These are phyloP conservation scores for Yamadazyma atmosphaerica DNA, from an alignment of 1,139 yeast species.

Conservation along the genomic window DNA sequence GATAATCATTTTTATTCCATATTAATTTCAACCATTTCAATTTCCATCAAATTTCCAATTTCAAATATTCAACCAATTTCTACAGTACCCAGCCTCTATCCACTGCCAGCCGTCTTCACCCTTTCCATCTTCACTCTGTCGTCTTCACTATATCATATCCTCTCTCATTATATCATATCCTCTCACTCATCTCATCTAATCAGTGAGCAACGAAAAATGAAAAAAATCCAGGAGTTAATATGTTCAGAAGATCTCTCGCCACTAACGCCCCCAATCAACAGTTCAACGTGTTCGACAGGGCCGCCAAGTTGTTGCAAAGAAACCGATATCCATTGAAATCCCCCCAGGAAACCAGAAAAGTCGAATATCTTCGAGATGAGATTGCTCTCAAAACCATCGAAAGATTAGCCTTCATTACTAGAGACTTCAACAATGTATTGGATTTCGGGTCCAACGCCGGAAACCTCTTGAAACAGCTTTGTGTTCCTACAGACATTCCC, in stretches of 20 bases:
- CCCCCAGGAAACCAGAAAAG: slow-evolving; percentile 51
- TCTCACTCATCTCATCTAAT: not conserved
- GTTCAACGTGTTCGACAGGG: slow-evolving; percentile 66
- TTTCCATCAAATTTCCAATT: too few relatives aligned
- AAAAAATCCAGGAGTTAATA: too few relatives aligned
- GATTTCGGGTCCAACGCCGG: slow-evolving; percentile 81
- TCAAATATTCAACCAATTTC: too few relatives aligned
- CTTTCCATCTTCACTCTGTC: too few relatives aligned
- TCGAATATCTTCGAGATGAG: slow-evolving; percentile 77
- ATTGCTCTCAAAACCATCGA: slow-evolving; percentile 74
- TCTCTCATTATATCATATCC: not conserved
- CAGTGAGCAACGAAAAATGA: too few relatives aligned
- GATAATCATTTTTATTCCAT: too few relatives aligned
- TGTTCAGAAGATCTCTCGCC: slow-evolving; percentile 10
- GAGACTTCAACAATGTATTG: slow-evolving; percentile 58
- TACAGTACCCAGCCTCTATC: too few relatives aligned
- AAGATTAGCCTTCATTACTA: slow-evolving; percentile 69
- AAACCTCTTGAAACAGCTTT: slow-evolving; percentile 43
- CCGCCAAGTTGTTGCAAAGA: slow-evolving; percentile 60
- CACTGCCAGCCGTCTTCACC: too few relatives aligned
- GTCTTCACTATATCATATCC: too few relatives aligned
- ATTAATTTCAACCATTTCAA: too few relatives aligned
- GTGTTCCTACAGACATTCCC: slow-evolving; percentile 31
- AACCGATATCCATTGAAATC: slow-evolving; percentile 48
- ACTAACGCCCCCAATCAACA: slow-evolving; percentile 24